Conservation (phyloP, 805 yeast genomes). For the Lachancea dasiensis region DNA sequence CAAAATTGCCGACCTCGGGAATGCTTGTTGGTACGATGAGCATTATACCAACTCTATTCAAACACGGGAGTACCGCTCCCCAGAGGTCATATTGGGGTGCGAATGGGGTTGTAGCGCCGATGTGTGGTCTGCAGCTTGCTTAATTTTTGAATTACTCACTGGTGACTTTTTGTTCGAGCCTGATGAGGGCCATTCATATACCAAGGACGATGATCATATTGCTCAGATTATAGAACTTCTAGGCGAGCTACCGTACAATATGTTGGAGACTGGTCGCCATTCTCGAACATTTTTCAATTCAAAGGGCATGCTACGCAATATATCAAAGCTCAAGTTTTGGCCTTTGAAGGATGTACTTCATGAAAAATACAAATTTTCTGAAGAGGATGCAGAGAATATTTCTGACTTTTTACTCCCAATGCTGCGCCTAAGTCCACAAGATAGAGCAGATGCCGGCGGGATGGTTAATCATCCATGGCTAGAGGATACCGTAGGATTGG, state of each 20-base stretch:
- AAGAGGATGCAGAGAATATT: conserved; percentile 63
- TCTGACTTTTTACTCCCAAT: conserved; percentile 78
- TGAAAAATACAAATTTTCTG: conserved; percentile 77
- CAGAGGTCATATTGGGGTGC: conserved; percentile 75
- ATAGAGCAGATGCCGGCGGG: conserved; percentile 94
- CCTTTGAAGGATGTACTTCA: conserved; percentile 69
- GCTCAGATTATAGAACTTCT: conserved; percentile 88
- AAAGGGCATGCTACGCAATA: conserved; percentile 67
- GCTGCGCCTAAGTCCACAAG: conserved; percentile 71
- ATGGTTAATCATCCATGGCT: conserved; percentile 85
- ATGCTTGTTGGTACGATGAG: conserved; percentile 74
- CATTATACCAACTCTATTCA: conserved; percentile 88
- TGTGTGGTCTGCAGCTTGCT: conserved; percentile 93
- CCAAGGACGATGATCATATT: conserved; percentile 91
- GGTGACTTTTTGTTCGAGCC: conserved; percentile 97
- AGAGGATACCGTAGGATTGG: conserved; percentile 68
- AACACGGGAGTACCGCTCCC: conserved; percentile 88
- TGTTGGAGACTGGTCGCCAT: conserved; percentile 56
- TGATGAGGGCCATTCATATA: conserved; percentile 58
- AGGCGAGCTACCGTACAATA: conserved; percentile 58
- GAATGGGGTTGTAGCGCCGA: conserved; percentile 95
- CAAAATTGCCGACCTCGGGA: conserved; percentile 90
- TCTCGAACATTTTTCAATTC: conserved; percentile 58
- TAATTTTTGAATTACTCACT: conserved; percentile 83
- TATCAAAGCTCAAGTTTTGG: conserved; percentile 84